Conservation (phyloP, 176 grass and related monocot species). For the Aegilops longissima region DNA sequence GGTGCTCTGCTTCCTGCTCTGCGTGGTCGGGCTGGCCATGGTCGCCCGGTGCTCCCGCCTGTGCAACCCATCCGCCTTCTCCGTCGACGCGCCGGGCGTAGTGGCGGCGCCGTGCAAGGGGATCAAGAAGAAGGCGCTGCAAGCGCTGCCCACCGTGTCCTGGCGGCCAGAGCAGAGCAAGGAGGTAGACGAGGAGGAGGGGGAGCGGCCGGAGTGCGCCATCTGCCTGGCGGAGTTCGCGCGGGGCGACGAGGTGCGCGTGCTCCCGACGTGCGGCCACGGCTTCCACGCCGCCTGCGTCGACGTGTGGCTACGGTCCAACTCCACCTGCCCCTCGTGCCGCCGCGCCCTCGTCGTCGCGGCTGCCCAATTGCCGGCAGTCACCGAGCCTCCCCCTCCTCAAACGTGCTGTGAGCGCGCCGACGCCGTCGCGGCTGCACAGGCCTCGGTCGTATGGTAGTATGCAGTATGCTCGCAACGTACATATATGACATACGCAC, state of each 20-base stretch:
- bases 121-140: constrained; percentile 54
- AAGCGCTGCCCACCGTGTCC: constrained; percentile 51
- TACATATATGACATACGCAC: no score
- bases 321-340: constrained; percentile 87
- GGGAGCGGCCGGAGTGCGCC: constrained; percentile 55
- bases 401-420: neutral
- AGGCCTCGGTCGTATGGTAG: neutral
- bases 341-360: constrained; percentile 49
- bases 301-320: constrained; percentile 77
- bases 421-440: neutral
- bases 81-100: neutral
- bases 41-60: constrained; percentile 46
- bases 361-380: neutral
- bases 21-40: constrained; percentile 32
- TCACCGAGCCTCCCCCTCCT: neutral
- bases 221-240: constrained; percentile 81
- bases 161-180: constrained; percentile 17
- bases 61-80: constrained; percentile 46
- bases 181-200: neutral
- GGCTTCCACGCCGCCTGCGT: constrained; percentile 83
- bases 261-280: constrained; percentile 78
- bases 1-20: constrained; percentile 71
- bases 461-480: neutral
- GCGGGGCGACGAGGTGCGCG: constrained; percentile 61
- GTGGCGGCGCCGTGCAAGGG: constrained; percentile 29